These are phyloP conservation scores for Exsudoporus frostii DNA, from an alignment of 768 basidiomycete genomes.

Conservation along the genomic window DNA sequence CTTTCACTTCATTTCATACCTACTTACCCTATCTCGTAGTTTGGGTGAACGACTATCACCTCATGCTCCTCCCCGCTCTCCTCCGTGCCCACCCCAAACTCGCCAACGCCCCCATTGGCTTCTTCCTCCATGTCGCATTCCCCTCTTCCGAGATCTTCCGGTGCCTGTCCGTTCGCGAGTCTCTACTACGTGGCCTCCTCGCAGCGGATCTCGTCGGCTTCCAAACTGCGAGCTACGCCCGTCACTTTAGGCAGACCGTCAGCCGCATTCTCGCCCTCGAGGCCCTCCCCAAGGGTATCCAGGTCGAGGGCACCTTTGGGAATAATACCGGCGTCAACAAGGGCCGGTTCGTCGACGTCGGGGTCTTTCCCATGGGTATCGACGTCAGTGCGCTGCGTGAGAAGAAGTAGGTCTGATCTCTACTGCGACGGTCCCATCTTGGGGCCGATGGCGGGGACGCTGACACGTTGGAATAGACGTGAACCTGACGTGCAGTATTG, in stretches of 20 bases:
- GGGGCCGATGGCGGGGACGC: slow-evolving; percentile 1
- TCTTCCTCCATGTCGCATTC: slow-evolving; percentile 97
- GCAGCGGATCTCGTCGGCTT: slow-evolving; percentile 92
- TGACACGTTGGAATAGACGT: slow-evolving; percentile 38
- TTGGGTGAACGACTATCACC: slow-evolving; percentile 95
- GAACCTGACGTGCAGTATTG: slow-evolving; percentile 81
- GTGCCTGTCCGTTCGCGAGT: slow-evolving; percentile 75
- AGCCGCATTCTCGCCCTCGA: slow-evolving; percentile 76
- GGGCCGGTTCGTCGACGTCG: slow-evolving; percentile 77
- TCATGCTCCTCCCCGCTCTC: slow-evolving; percentile 87
- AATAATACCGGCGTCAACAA: slow-evolving; percentile 4
- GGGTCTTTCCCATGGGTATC: slow-evolving; percentile 89
- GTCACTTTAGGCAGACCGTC: slow-evolving; percentile 85
- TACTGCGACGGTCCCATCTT: slow-evolving; percentile 1
- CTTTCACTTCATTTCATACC: not conserved
- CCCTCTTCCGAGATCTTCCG: slow-evolving; percentile 95
- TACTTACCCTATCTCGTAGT: slow-evolving; percentile 33
- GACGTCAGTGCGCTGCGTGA: slow-evolving; percentile 67
- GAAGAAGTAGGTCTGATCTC: slow-evolving; percentile 49
- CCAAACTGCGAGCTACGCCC: slow-evolving; percentile 80
- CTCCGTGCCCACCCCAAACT: slow-evolving; percentile 62
- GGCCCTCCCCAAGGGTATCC: slow-evolving; percentile 80
- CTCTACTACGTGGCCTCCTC: slow-evolving; percentile 84
- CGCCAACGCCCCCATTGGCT: slow-evolving; percentile 49
- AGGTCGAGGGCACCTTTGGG: slow-evolving; percentile 40